Base-by-base conservation (phyloP, 2,329 filamentous ascomycete species). In the Epichloe festucae region DNA sequence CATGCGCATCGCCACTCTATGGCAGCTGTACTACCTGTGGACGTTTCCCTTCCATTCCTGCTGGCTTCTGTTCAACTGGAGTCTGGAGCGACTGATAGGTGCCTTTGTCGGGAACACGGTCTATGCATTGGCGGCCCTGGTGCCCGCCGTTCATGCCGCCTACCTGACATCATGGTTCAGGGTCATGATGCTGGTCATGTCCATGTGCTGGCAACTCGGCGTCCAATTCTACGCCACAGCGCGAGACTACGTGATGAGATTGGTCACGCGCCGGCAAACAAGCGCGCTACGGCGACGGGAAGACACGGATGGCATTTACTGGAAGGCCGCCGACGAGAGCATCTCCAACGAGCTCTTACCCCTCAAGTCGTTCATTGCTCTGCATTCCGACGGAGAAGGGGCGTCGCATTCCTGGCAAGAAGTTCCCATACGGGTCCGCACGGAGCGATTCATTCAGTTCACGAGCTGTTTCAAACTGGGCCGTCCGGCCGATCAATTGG, bases 1-100 rank as follows among this genome's bases (percentile, higher is more conserved):
- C 21, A 56, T 54, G 35, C 50, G 56, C 7, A 55, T 58, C 49
- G 54, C 54, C 15, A 57, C 54, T 3, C 17, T 58, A 14, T 53
- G 49, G 47, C 56, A 58, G 43, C 48, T 57, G 27, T 56, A 53
- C 49, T 56, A 53, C 36, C 54, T 58, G 19, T 54, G 52, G 54
- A 53, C 52, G 3, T 58, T 52, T 39, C 55, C 55, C 4, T 55
- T 49, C 31, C 55, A 53, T 44, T 53, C 54, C 12, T 42, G 52
- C 39, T 58, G 55, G 55, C 53, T 58, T 2, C 51, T 58, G 41
- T 58, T 58, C 53, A 58, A 57, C 38, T 58, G 55, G 56, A 57
- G 56, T 38, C 43, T 58, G 34, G 56, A 58, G 50, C 49, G 56
- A 6, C 48, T 58, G 4, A 50, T 58, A 2, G 56, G 56, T 34